A percentile compares a stretch with the other conserved stretches of the same genome.
These are phyloP conservation scores for Nemania serpens DNA, from an alignment of 2,329 filamentous ascomycete genomes.

Conservation along the genomic window DNA sequence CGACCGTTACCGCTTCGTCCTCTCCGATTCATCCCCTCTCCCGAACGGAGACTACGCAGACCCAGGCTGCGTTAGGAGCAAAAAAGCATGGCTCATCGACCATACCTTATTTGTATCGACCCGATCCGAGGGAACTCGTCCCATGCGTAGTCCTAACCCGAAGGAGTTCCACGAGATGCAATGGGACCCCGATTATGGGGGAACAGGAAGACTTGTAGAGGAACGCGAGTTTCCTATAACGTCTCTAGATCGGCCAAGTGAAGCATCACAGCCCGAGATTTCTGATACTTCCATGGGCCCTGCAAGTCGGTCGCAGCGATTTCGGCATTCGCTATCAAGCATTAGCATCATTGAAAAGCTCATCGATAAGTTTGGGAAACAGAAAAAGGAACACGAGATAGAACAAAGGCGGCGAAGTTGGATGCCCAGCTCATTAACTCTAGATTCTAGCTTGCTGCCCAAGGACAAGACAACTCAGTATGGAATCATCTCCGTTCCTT, in stretches of 20 bases:
- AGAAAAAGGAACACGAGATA: slow-evolving; percentile 28
- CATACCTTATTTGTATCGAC: slow-evolving; percentile 50
- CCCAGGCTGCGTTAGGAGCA: slow-evolving; percentile 44
- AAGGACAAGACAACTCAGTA: slow-evolving; percentile 28
- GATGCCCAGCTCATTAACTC: slow-evolving; percentile 33
- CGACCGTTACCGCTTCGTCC: slow-evolving; percentile 46
- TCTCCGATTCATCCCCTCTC: slow-evolving; percentile 46
- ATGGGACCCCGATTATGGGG: slow-evolving; percentile 41
- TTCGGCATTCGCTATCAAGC: slow-evolving; percentile 31
- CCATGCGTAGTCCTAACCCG: slow-evolving; percentile 45
- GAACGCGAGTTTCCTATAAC: slow-evolving; percentile 39
- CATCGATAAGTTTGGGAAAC: slow-evolving; percentile 23
- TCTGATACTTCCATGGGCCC: slow-evolving; percentile 28
- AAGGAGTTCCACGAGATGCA: slow-evolving; percentile 49
- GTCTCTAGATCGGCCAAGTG: slow-evolving; percentile 28
- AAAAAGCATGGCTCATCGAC: slow-evolving; percentile 50
- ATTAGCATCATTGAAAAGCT: slow-evolving; percentile 35
- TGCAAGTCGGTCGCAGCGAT: slow-evolving; percentile 25
- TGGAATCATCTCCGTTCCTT: slow-evolving; percentile 32
- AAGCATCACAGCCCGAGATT: slow-evolving; percentile 27
- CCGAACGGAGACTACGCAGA: slow-evolving; percentile 34
- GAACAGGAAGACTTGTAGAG: slow-evolving; percentile 43
- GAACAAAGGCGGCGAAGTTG: slow-evolving; percentile 39
- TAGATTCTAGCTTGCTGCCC: slow-evolving; percentile 30
- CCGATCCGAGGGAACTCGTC: slow-evolving; percentile 44